Base-by-base conservation (phyloP, 1,284 basidiomycete species). In the Peniophora sp. region DNA sequence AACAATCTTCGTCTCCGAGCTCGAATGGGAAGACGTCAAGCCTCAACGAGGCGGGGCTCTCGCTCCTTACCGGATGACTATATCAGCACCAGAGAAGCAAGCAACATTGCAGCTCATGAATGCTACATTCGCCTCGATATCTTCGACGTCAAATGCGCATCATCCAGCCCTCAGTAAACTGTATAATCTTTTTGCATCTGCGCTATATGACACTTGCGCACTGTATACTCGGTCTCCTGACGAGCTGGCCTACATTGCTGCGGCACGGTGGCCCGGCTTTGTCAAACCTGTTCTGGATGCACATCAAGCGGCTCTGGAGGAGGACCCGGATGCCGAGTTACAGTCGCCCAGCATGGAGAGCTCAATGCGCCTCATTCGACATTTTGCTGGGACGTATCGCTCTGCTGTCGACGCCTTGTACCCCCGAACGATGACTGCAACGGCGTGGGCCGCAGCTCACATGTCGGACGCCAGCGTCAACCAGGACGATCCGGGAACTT, bases 211-310 rank as follows among this genome's bases (percentile, higher is more conserved):
- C 45, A 72, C 81, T 10, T 81, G 87, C 59, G 74, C 75, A 3
- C 75, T 81, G 3, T 89, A 85, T 61, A 80, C 79, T 0, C 76
- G 76, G 17, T 81, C 89, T 55, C 78, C 83, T 0, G 61, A 76
- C 45, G 89, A 92, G 62, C 72, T 93, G 1, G 76, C 79, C 39
- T 91, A 92, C 61, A 77, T 93, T 36, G 80, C 86, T 1, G 76
- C 79, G 0, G 83, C 89, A 3, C 75, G 86, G 11, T 94, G 92
- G 89, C 89, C 88, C 0, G 81, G 79, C 1, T 89, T 88, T 58
- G 75, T 83, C 1, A 72, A 80, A 49, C 86, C 86, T 0, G 59
- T 90, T 3, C 61, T 87, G 2, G 78, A 80, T 50, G 77, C 78
- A 32, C 70, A 82, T 54, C 19, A n/a, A n/a, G 19, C 38, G 8